These are phyloP conservation scores for Cystobasidium pallidum DNA, from an alignment of 1,284 basidiomycete genomes.

Conservation along the genomic window DNA sequence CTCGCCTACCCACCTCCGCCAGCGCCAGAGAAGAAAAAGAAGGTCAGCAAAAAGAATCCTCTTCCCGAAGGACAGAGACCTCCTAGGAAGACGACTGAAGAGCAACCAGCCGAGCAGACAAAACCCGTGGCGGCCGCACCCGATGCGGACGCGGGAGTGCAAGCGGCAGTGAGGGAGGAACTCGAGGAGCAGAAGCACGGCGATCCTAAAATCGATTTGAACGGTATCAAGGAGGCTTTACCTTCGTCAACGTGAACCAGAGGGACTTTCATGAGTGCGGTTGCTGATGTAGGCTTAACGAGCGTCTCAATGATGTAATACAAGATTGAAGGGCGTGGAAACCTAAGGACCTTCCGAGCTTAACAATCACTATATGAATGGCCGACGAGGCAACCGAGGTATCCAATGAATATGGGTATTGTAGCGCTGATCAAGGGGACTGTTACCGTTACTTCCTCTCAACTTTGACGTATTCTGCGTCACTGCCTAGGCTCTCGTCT, in stretches of 20 bases:
- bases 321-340: not conserved
- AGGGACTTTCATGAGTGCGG: not conserved
- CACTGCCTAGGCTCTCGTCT: slow-evolving; percentile 61
- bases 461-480: slow-evolving; percentile 79
- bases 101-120: not conserved
- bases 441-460: slow-evolving; percentile 68
- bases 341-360: not conserved
- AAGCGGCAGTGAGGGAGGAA: slow-evolving; percentile 45
- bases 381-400: not conserved
- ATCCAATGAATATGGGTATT: not conserved
- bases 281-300: not conserved
- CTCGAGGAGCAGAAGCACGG: slow-evolving; percentile 22
- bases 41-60: slow-evolving; percentile 40
- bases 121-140: slow-evolving; percentile 15
- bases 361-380: not conserved
- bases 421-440: not conserved
- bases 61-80: slow-evolving; percentile 14
- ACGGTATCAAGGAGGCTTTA: slow-evolving; percentile 29
- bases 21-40: slow-evolving; percentile 56
- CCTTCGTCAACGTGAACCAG: slow-evolving; percentile 1
- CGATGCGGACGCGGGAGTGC: slow-evolving; percentile 46
- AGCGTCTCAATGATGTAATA: not conserved
- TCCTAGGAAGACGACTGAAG: not conserved
- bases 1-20: slow-evolving; percentile 81
- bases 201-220: slow-evolving; percentile 28